phyloP scores from a whole-genome alignment of 2,329 filamentous ascomycete species.

The Waltergamsia citrina region DNA sequence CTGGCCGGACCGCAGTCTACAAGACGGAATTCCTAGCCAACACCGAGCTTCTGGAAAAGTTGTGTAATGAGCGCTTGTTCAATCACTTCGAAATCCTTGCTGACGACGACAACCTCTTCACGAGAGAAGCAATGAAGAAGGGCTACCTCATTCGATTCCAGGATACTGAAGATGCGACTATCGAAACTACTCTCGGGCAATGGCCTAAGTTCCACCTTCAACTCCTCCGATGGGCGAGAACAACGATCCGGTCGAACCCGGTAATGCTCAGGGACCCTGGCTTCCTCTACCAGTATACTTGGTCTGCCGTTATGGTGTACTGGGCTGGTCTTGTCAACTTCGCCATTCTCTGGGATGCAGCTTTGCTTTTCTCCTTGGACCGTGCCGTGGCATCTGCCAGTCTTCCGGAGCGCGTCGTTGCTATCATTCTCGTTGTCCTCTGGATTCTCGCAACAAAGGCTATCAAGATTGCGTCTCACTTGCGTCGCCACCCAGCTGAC shows the following conservation, averaged over 20 bases:
- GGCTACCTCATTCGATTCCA: conserved; percentile 48
- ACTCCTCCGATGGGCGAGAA: conserved; percentile 46
- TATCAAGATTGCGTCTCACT: conserved; percentile 46
- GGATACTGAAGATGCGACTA: conserved; percentile 31
- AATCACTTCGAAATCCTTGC: conserved; percentile 29
- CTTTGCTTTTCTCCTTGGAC: conserved; percentile 23
- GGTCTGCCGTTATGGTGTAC: conserved; percentile 47
- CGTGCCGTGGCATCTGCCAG: not conserved
- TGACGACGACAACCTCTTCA: conserved; percentile 56
- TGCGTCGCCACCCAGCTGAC: conserved; percentile 40
- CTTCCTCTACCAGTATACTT: conserved; percentile 17
- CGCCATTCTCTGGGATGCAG: conserved; percentile 39
- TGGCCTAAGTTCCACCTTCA: conserved; percentile 40
- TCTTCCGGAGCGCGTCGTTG: too few relatives aligned
- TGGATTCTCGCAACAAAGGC: conserved; percentile 48
- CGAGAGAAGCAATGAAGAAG: conserved; percentile 37
- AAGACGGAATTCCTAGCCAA: conserved; percentile 38
- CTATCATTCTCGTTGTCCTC: not conserved
- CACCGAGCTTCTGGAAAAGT: conserved; percentile 29
- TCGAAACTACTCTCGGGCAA: conserved; percentile 43
- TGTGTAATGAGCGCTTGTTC: conserved; percentile 42
- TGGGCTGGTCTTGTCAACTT: conserved; percentile 44
- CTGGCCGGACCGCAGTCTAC: conserved; percentile 42
- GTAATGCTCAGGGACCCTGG: conserved; percentile 34
- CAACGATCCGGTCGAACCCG: conserved; percentile 47